Base-by-base conservation (phyloP, 345 rosid genomes). In the Mallotus nudiflorus region DNA sequence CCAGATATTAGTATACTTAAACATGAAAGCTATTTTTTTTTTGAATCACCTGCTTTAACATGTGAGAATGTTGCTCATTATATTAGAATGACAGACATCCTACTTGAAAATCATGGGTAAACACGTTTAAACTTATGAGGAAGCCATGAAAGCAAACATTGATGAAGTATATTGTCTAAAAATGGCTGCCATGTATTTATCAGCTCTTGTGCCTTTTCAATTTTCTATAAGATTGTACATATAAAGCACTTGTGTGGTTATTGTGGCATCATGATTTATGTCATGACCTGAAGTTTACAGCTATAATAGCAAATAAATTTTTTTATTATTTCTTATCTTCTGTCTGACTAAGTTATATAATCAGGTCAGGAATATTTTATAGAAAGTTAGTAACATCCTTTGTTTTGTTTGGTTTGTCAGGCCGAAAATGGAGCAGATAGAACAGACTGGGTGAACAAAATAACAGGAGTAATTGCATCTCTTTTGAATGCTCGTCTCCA, bases 401-500 rank as follows among this genome's bases (percentile, higher is more conserved):
- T 56, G 53, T 48, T 50, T 72, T 27, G 46, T 10, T 66, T 56
- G 28, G 57, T 62, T 67, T 60, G 59, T 56, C 83, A 92, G 98
- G 94, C 98, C 77, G 98, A 92, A 88, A 87, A 85, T 80, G 92
- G 83, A 81, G 83, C 89, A 55, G 96, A 92, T 71, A 83, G 90
- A 84, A 80, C 83, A 83, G 96, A 92, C 62, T 90, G 98, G 98
- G 85, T 86, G 42, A 83, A 82, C 73, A 90, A 92, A 78, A 90
- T 89, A 44, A 88, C 86, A 45, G 87, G 84, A 51, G 94, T 85
- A 61, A 90, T 87, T 62, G 82, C 89, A 60, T 85, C 94, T 24
- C 90, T 89, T 70, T 77, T 92, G 50, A 92, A 85, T 75, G 86
- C 84, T 39, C 87, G 85, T 65, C 80, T 91, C 55, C 79, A 78